Evolutionary conservation across 495 filamentous ascomycete genomes (phyloP).

Genomic region (Parathielavia appendiculata): DNA sequence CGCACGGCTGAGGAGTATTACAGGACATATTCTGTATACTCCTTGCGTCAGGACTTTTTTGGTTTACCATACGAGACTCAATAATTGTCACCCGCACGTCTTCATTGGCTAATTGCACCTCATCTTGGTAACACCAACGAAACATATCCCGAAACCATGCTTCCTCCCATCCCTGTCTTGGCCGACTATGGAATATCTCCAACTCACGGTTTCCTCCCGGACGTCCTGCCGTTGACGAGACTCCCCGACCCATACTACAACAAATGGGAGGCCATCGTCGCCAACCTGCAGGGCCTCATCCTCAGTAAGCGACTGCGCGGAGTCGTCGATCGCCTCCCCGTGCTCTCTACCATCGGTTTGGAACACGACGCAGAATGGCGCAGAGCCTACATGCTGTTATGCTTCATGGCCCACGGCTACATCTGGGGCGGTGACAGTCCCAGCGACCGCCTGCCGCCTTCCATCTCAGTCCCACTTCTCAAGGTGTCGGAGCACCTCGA

Average conservation of each 20-base stretch:
- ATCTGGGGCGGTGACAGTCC: constrained; percentile 90
- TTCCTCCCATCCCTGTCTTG: constrained; percentile 71
- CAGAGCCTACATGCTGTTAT: constrained; percentile 73
- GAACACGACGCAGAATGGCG: constrained; percentile 86
- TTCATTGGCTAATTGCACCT: background rate
- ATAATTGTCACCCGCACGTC: background rate
- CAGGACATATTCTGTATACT: constrained; percentile 53
- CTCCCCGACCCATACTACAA: constrained; percentile 87
- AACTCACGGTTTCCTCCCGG: constrained; percentile 81
- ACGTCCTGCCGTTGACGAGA: constrained; percentile 68
- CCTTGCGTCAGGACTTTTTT: constrained; percentile 54
- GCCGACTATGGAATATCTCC: constrained; percentile 85
- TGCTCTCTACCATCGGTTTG: constrained; percentile 75
- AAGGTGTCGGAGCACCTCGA: constrained; percentile 74
- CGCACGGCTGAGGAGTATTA: constrained; percentile 60
- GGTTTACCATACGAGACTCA: constrained; percentile 11
- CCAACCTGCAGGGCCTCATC: constrained; percentile 82
- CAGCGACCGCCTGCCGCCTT: constrained; percentile 72
- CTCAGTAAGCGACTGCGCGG: constrained; percentile 73
- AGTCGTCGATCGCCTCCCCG: constrained; percentile 69
- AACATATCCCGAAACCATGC: constrained; percentile 51
- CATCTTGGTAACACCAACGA: constrained; percentile 16
- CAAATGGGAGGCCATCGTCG: constrained; percentile 80
- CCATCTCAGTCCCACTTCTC: constrained; percentile 78
- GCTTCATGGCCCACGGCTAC: constrained; percentile 79